Evolutionary conservation across 164 flowering plant species (phyloP).

Genomic region (Stephania cephalantha): DNA sequence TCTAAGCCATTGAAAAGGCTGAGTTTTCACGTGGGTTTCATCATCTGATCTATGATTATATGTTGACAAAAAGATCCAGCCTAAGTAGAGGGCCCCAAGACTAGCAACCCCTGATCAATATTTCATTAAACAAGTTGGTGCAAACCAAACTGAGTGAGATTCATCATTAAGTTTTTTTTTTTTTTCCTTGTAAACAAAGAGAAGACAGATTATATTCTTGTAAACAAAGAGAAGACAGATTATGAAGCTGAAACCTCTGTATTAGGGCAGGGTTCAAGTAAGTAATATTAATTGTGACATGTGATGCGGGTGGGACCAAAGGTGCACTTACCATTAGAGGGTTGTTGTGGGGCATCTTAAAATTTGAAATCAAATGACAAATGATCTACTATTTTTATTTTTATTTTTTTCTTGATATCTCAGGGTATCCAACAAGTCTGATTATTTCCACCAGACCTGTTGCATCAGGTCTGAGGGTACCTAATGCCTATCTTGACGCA

Average conservation of each 20-base stretch:
- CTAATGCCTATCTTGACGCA: no score
- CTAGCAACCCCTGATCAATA: not conserved
- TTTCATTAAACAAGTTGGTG: not conserved
- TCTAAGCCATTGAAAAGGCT: not conserved
- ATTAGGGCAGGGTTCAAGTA: not conserved
- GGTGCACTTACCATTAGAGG: not conserved
- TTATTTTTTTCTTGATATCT: no score
- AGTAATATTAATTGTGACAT: not conserved
- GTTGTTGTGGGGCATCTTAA: not conserved
- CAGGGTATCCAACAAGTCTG: no score
- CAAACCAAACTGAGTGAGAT: not conserved
- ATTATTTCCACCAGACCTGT: no score
- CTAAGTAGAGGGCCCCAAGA: not conserved
- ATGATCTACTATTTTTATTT: not conserved
- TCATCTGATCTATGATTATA: not conserved
- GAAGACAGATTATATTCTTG: no score
- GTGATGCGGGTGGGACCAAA: not conserved
- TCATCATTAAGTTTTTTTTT: no score
- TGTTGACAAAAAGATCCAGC: not conserved
- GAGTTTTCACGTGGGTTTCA: slow-evolving; percentile 2
- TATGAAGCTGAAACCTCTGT: not conserved
- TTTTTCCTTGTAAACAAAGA: no score
- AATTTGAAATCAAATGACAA: not conserved
- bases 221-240: no score
- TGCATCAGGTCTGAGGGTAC: no score